Conservation (phyloP, 768 basidiomycete species). For the Lentinus brumalis region DNA sequence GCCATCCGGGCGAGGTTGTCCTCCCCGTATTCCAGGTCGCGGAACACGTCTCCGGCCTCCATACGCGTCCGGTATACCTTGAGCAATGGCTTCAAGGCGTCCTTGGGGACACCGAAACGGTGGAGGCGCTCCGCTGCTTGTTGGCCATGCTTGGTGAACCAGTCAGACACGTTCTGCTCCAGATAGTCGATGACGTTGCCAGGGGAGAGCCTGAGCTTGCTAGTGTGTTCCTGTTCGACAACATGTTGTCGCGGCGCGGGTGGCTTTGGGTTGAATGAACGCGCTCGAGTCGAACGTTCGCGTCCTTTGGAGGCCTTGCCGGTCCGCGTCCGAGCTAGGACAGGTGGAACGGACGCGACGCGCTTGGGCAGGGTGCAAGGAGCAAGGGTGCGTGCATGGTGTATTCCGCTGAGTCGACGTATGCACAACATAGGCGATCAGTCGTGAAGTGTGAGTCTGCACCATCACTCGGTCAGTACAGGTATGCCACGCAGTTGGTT, state of each 20-base stretch:
- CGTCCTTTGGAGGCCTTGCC: not conserved
- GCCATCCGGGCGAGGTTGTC: slow-evolving; percentile 49
- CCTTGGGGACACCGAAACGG: slow-evolving; percentile 49
- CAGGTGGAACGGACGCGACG: not conserved
- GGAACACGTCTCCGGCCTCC: slow-evolving; percentile 22
- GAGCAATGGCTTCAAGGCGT: slow-evolving; percentile 45
- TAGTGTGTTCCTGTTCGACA: not conserved
- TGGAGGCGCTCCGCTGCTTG: slow-evolving; percentile 41
- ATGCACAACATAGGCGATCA: slow-evolving; percentile 6
- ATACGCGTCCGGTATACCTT: slow-evolving; percentile 43
- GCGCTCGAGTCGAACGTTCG: not conserved
- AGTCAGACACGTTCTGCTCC: slow-evolving; percentile 37
- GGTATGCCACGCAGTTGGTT: too few species aligned
- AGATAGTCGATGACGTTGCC: slow-evolving; percentile 34
- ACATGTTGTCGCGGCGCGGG: too few species aligned
- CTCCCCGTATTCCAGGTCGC: slow-evolving; percentile 27
- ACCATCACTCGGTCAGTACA: too few species aligned
- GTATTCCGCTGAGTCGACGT: not conserved
- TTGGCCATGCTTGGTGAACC: slow-evolving; percentile 34
- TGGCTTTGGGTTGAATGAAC: not conserved
- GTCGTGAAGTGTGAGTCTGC: not conserved
- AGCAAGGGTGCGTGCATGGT: not conserved
- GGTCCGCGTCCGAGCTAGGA: not conserved
- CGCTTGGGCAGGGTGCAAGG: not conserved
- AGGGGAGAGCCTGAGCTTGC: not conserved